These are phyloP conservation scores for Euphorbia tirucalli DNA, from an alignment of 345 rosid species.

Conservation along the genomic window DNA sequence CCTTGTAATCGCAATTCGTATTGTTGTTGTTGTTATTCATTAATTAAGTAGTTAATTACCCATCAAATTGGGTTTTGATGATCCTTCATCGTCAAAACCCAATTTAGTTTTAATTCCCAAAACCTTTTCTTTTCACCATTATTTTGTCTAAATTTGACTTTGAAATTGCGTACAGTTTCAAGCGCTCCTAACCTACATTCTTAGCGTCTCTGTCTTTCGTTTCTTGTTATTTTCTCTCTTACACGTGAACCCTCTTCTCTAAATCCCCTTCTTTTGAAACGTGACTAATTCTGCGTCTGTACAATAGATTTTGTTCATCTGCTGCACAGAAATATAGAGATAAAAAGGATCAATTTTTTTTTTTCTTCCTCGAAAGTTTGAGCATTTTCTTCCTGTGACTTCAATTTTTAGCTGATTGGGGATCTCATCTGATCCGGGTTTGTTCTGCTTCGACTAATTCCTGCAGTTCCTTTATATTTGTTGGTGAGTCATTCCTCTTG, in stretches of 20 bases:
- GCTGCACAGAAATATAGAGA: not conserved
- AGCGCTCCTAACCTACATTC: conserved; percentile 28
- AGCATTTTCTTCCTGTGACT: conserved; percentile 23
- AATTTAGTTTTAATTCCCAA: conserved; percentile 3
- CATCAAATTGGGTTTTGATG: conserved; percentile 28
- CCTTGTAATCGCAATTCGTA: not conserved
- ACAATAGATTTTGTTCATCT: conserved; percentile 16
- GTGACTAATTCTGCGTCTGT: conserved; percentile 18
- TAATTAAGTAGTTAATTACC: not conserved
- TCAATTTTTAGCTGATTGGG: conserved; percentile 39
- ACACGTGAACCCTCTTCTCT: conserved; percentile 19
- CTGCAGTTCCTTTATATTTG: conserved; percentile 27
- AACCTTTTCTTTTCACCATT: not conserved
- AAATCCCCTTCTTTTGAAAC: conserved; percentile 22
- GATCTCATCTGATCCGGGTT: conserved; percentile 60
- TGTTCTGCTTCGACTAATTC: conserved; percentile 33
- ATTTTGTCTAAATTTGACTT: conserved; percentile 37
- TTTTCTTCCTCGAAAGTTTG: conserved; percentile 12
- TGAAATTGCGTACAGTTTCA: conserved; percentile 41
- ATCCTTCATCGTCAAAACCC: conserved; percentile 26
- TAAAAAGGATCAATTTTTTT: conserved; percentile 15
- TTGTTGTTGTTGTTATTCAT: not conserved
- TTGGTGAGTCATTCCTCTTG: conserved; percentile 46
- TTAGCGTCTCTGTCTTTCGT: conserved; percentile 25
- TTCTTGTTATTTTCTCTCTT: not conserved